phyloP scores from a whole-genome alignment of 768 basidiomycete species.

The Podaxis mareebaensis region DNA sequence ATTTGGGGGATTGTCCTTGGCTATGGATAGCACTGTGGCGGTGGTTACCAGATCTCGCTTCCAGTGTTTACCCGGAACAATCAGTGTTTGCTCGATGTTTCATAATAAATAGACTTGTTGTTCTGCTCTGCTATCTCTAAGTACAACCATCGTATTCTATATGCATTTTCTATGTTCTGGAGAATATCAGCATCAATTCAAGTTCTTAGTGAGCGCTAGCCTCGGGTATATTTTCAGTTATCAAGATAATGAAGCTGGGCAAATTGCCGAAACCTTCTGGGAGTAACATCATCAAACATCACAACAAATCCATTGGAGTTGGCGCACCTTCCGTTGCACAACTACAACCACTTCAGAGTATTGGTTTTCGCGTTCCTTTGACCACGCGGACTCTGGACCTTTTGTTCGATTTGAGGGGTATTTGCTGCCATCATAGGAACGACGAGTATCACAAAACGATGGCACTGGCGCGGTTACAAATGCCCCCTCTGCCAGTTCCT shows the following conservation, averaged over 20 bases:
- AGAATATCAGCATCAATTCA: background rate
- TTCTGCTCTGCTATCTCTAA: constrained; percentile 5
- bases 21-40: constrained; percentile 14
- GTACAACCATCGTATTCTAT: constrained; percentile 7
- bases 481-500: constrained; percentile 58
- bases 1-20: constrained; percentile 14
- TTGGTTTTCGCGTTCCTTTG: background rate
- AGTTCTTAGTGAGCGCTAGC: background rate
- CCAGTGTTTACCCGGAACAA: constrained; percentile 13
- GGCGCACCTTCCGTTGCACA: background rate
- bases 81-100: constrained; percentile 12
- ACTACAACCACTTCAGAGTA: background rate
- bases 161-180: background rate
- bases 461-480: constrained; percentile 36
- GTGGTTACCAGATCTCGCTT: constrained; percentile 14
- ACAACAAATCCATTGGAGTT: background rate
- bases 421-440: background rate
- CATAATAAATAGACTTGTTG: constrained; percentile 14
- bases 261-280: constrained; percentile 11
- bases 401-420: background rate
- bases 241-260: background rate
- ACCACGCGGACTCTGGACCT: background rate
- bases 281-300: constrained; percentile 15
- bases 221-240: background rate
- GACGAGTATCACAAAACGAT: constrained; percentile 22